Base-by-base conservation (phyloP, 345 rosid species). In the Euphorbia tirucalli region DNA sequence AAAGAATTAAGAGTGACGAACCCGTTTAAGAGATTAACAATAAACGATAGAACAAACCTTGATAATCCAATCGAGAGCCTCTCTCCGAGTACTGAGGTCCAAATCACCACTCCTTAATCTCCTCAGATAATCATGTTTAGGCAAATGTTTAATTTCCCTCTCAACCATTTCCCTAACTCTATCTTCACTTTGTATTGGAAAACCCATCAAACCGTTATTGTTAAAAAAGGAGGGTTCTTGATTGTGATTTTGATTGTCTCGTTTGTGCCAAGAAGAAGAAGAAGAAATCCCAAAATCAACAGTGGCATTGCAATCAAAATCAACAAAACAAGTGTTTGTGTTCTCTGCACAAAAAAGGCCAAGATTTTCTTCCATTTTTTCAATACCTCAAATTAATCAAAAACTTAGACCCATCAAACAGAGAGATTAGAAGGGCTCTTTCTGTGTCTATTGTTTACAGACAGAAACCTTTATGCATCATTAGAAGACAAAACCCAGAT, bases 101-200 rank as follows among this genome's bases (percentile, higher is more conserved):
- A 89, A 81, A 74, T 89, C 91, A 68, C 89, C 91, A 81, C 24
- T 77, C 64, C 72, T 82, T 65, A 89, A 71, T 75, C 89, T 77
- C 78, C 72, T 80, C 67, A 83, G 68, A 70, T 85, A 87, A 84
- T 66, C 70, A 27, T 66, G 58, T 46, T 5, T 27, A 48, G 70
- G 70, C 43, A 66, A 46, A 66, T 48, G 70, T 3, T 27, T 18
- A 25, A 0, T 27, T 66, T 66, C 70, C 50, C 58, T 66, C 41
- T 49, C 25, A 66, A 66, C 58, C 70, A 66, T 66, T 28, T 48
- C 70, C 31, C 19, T 49, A 28, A 48, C 41, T 18, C 39, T 66
- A 27, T 49, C 58, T 48, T 66, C 70, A 49, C 41, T 49, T 28
- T 27, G 21, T 8, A 43, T 18, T 16, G 58, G n/a, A 28, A 66